phyloP scores from a whole-genome alignment of 2,329 filamentous ascomycete species.

The Cladobotryum protrusum region DNA sequence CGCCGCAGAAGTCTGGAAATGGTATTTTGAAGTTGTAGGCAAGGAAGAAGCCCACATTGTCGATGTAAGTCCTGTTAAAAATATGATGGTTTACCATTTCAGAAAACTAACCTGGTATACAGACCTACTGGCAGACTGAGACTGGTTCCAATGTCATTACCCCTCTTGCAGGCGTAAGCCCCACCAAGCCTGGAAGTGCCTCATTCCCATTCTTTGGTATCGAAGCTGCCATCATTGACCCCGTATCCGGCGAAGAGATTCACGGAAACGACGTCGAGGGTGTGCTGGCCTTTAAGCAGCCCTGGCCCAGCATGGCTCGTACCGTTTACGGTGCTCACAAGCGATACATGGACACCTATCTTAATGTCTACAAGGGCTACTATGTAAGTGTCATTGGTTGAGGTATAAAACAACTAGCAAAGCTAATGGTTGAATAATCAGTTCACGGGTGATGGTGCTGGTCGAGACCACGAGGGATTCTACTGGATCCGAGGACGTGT shows the following conservation, averaged over 20 bases:
- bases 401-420: not conserved
- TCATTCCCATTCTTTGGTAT: conserved; percentile 98
- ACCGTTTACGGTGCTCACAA: conserved; percentile 98
- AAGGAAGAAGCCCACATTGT: conserved; percentile 90
- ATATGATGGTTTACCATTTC: not conserved
- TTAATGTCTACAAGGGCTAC: conserved; percentile 96
- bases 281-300: conserved; percentile 92
- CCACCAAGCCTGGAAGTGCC: conserved; percentile 93
- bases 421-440: conserved; percentile 26
- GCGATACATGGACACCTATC: conserved; percentile 97
- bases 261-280: conserved; percentile 95
- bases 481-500: conserved; percentile 99
- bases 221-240: conserved; percentile 95
- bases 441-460: conserved; percentile 92
- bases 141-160: conserved; percentile 96
- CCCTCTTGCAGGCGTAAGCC: conserved; percentile 84
- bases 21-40: conserved; percentile 94
- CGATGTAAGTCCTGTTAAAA: conserved; percentile 58
- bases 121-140: conserved; percentile 99
- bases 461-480: conserved; percentile 94
- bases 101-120: conserved; percentile 18
- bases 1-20: conserved; percentile 97
- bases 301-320: conserved; percentile 97
- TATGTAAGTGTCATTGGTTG: conserved; percentile 62
- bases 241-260: conserved; percentile 88